Percentiles rank a stretch among this genome's conserved stretches.
Conservation (phyloP, 495 filamentous ascomycete species). For the Tuber microsphaerosporum region DNA sequence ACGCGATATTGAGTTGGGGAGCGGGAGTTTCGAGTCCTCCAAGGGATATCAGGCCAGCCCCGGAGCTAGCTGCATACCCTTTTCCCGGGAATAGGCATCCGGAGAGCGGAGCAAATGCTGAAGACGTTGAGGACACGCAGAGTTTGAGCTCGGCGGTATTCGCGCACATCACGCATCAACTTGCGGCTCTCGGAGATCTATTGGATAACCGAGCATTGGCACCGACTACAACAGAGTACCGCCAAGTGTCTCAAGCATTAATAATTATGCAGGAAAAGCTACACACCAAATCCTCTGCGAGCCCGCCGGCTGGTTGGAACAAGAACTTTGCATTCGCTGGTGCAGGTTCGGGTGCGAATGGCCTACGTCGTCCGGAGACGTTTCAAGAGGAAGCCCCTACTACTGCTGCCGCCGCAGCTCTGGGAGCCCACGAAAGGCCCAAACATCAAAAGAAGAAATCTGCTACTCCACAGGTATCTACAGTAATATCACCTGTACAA, state of each 20-base stretch:
- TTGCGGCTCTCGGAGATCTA: slow-evolving; percentile 18
- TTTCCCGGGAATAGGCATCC: not conserved
- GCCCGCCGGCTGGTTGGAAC: not conserved
- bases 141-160: slow-evolving; percentile 25
- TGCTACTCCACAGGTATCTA: not conserved
- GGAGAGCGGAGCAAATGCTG: not conserved
- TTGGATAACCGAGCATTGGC: slow-evolving; percentile 25
- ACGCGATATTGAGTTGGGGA: slow-evolving; percentile 12
- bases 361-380: not conserved
- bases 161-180: slow-evolving; percentile 14
- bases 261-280: slow-evolving; percentile 18
- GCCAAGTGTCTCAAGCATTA: slow-evolving; percentile 17
- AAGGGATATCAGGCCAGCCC: not conserved
- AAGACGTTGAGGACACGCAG: not conserved
- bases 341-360: not conserved
- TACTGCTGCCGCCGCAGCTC: not conserved
- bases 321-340: not conserved
- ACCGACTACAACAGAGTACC: slow-evolving; percentile 9
- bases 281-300: not conserved
- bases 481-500: not conserved
- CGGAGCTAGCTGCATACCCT: not conserved
- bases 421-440: not conserved
- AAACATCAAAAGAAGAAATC: not conserved
- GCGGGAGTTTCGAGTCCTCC: slow-evolving; percentile 8
- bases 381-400: not conserved